Conservation (phyloP, 106 monocot genomes). For the Vanilla planifolia region DNA sequence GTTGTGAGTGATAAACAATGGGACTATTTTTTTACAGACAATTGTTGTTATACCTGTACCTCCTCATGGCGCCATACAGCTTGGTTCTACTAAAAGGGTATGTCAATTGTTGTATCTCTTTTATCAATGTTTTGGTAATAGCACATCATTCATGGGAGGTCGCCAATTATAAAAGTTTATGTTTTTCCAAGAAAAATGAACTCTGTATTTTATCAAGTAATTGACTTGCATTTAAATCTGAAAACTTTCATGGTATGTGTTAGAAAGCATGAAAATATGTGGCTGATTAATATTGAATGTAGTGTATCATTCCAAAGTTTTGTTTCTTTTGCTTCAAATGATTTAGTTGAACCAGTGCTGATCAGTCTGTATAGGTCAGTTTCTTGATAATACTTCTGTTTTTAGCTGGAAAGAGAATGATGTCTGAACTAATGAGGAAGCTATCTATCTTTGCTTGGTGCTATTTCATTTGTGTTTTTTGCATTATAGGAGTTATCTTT, state of each 20-base stretch:
- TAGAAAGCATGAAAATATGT: too few relatives aligned
- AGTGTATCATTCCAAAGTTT: too few relatives aligned
- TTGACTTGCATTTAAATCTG: neutral
- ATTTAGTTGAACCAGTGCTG: too few relatives aligned
- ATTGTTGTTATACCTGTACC: conserved; percentile 63
- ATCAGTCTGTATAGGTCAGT: too few relatives aligned
- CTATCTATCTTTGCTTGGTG: too few relatives aligned
- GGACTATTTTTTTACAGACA: conserved; percentile 31
- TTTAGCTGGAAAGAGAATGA: too few relatives aligned
- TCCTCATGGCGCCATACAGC: conserved; percentile 71
- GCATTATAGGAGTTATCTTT: too few relatives aligned
- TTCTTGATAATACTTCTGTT: too few relatives aligned
- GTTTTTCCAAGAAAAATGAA: neutral
- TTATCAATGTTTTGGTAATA: neutral
- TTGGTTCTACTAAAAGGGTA: conserved; percentile 76
- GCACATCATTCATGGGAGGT: neutral
- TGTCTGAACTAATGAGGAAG: too few relatives aligned
- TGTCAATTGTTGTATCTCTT: neutral
- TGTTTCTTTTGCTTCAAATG: too few relatives aligned
- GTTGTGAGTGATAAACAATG: neutral
- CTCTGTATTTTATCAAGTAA: neutral
- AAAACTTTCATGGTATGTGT: neutral
- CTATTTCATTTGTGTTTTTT: too few relatives aligned
- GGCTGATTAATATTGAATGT: too few relatives aligned
- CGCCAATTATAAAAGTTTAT: neutral